Conservation (phyloP, 2,329 filamentous ascomycete species). For the Epichloe bromicola region DNA sequence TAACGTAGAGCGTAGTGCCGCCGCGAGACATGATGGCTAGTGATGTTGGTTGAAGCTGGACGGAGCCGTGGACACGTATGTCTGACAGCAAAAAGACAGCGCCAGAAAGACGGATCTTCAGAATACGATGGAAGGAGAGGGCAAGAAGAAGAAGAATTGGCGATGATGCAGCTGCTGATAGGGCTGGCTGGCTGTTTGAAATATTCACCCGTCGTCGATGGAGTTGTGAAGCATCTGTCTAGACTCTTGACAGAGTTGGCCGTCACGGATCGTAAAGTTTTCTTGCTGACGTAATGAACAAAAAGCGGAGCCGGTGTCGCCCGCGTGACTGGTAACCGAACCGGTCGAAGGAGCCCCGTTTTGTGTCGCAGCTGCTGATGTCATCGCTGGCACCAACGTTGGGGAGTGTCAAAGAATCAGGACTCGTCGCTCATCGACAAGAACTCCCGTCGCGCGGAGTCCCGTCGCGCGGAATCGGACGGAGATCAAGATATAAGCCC, state of each 20-base stretch:
- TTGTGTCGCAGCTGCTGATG: no score
- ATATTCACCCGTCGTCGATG: constrained; percentile 3
- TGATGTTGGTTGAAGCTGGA: constrained; percentile 4
- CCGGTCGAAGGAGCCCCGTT: no score
- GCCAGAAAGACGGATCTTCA: constrained; percentile 1
- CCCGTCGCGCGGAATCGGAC: neutral
- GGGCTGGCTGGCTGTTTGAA: neutral
- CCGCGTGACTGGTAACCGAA: neutral
- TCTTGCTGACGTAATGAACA: constrained; percentile 10
- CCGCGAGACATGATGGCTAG: constrained; percentile 66
- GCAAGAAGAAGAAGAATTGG: neutral
- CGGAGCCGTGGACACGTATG: constrained; percentile 2
- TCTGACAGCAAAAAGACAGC: constrained; percentile 1
- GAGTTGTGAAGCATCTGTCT: constrained; percentile 1
- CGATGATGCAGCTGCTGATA: constrained; percentile 4
- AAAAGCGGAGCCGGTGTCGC: neutral
- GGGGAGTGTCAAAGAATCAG: no score
- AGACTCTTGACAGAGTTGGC: neutral
- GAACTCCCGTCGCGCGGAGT: neutral
- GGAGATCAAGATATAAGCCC: neutral
- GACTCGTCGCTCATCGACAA: neutral
- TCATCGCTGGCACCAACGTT: no score
- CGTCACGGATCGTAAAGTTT: constrained; percentile 8
- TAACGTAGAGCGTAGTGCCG: constrained; percentile 93
- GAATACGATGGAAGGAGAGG: neutral